Evolutionary conservation across 2,329 filamentous ascomycete species (phyloP), one percentile per base, ranked within the genome.

Genomic region (Arthrobotrys entomopaga): DNA sequence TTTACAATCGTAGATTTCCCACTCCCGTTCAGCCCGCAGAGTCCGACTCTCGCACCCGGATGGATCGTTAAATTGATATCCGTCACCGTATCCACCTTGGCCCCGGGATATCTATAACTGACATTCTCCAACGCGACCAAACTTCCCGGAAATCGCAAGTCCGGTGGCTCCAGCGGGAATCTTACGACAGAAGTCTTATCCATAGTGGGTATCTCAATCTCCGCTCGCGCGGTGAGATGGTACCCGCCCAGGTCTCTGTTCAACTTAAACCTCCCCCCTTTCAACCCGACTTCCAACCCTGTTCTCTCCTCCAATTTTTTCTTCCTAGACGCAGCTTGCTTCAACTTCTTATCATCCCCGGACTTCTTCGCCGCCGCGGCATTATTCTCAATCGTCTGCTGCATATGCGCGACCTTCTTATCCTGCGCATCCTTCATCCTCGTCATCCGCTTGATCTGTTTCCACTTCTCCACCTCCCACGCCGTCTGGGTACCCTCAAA

Each of bases 361-460:
- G 89, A 90, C 54, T 88, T 88, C 80, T 89, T 91, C 5, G 91
- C 92, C 19, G 89, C 87, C 77, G 89, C 90, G 78, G 92, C 86
- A 77, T 91, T 94, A 71, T 89, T 87, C 19, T 86, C 85, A 58
- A 96, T 92, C 0, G 89, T 91, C 77, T 91, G 87, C 81, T 94
- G 89, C 75, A 96, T 91, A 78, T 95, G 91, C 2, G 90, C 88
- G 65, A 88, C 90, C 80, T 96, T 91, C 79, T 88, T 89, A 64
- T 95, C 91, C 79, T 94, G 89, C 0, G 91, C 91, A 20, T 92
- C 91, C 78, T 91, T 91, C 89, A 95, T 91, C 77, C 89, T 88
- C 15, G 84, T 86, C 77, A 93, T 84, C 80, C 90, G 87, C 10
- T 87, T 83, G 58, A 88, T 89, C 73, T 89, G 88, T 80, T 90